Evolutionary conservation across 2,329 filamentous ascomycete genomes (phyloP), one percentile per base, ranked within the genome.

Genomic region (Clarireedia paspali): DNA sequence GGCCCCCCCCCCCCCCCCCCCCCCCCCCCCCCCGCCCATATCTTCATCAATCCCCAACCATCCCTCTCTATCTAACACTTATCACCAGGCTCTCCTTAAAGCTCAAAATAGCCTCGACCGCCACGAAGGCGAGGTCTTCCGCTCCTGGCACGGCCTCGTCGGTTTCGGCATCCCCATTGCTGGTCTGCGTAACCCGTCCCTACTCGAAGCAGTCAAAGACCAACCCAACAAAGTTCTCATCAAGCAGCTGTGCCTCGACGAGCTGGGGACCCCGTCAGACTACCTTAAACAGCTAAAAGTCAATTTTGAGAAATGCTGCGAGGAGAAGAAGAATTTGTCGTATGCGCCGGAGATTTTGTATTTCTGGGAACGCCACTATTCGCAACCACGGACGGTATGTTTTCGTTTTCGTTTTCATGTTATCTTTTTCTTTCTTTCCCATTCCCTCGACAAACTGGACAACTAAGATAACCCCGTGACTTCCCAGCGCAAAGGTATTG

Each of bases 171-270:
- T 56, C 6, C 53, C 53, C 6, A 56, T 51, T 14, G 47, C n/a
- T 3, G 53, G 53, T 1, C 17, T 55, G 2, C 20, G 50, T 10
- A 55, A 55, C 14, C 38, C 53, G 9, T 55, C 53, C 2, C 47
- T 55, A 0, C 42, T 55, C 15, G 46, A 50, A 50, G 46, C 47
- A 4, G 53, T 50, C 2, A 55, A 55, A 17, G n/a, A 27, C 24
- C 53, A 55, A 17, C 53, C 53, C 6, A 55, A 55, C 38, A 50
- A 55, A 20, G 47, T 50, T 7, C 36, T 55, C 9, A 55, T 55
- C 15, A 6, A 15, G 2, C 53, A 55, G 17, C 15, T 47, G 3
- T 55, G 27, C 50, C 46, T 45, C 47, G 26, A 27, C 23, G 52
- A 55, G n/a, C 12, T 26, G 5, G 53, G 46, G 2, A 50, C 38